Evolutionary conservation across 2,329 filamentous ascomycete genomes (phyloP).

Genomic region (Cytospora chrysosperma): DNA sequence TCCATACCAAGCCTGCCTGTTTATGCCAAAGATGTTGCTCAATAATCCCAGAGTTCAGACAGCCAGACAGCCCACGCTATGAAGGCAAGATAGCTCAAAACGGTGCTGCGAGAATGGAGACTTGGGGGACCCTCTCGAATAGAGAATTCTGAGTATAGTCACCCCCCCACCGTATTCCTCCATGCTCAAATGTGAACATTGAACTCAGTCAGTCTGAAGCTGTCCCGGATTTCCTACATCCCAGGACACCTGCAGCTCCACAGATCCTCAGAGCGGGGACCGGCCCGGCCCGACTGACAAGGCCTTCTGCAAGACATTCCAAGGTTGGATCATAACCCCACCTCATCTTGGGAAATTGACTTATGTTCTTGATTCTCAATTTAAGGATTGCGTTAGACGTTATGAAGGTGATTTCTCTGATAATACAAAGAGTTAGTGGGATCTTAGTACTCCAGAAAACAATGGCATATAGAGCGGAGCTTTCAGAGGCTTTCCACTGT

Average conservation of each 20-base stretch:
- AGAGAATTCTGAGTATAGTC: neutral
- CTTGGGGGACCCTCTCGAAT: neutral
- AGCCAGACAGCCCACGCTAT: neutral
- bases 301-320: neutral
- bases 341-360: neutral
- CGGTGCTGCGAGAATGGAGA: neutral
- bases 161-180: neutral
- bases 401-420: no score
- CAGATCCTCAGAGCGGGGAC: neutral
- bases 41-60: neutral
- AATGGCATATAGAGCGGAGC: no score
- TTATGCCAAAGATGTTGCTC: neutral
- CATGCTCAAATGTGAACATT: neutral
- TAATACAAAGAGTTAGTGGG: neutral
- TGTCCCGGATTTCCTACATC: neutral
- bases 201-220: neutral
- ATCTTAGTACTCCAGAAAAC: no score
- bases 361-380: neutral
- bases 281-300: neutral
- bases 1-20: no score
- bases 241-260: neutral
- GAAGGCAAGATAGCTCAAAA: neutral
- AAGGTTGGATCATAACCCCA: neutral
- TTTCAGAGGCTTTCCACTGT: no score
- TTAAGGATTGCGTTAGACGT: no score